Base-by-base conservation (phyloP, 352 stramenopile species). In the Phytophthora fragariae region DNA sequence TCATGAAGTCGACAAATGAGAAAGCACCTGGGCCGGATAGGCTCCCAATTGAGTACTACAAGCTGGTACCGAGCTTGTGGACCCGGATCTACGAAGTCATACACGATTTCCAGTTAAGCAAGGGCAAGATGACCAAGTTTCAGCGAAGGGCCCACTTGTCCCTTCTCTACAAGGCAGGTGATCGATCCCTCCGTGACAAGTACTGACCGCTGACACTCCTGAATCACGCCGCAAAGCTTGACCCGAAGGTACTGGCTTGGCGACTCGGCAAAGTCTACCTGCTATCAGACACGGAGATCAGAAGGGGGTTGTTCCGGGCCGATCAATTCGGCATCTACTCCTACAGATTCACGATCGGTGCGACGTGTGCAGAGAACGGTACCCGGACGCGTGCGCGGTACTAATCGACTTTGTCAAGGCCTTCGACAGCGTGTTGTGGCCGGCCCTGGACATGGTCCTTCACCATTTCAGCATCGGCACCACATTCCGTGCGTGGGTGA, bases 61-160 rank as follows among this genome's bases (percentile, higher is more conserved):
- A 75, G 35, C 1, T 67, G 24, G 46, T 49, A 3, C 47, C 60
- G 1, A 61, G 3, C 29, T 29, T 39, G 1, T 64, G 55, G 68
- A 55, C 68, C 6, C 15, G 39, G 11, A 75, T 70, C 7, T 70
- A 63, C 39, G 61, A 70, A 54, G 55, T 70, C 33, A 52, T 58
- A 29, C 33, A 69, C 35, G 60, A 46, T 8, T 57, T 39, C 37
- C 61, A 70, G 31, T 9, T 67, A 21, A 1, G 29, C 4, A 62
- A 63, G n/a, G 56, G 56, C 1, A 64, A 67, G 37, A 64, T 75
- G 68, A 75, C 68, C 0, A 75, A 70, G 56, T 70, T 70, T 21
- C 68, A 75, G 19, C 44, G 68, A 7, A 21, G 61, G 1, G 55
- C 60, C 6, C 61, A 66, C 21, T 7, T 67, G 12, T 70, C 60